A percentile compares a stretch with the other conserved stretches of the same genome.
These are phyloP conservation scores for Terfezia claveryi DNA, from an alignment of 495 filamentous ascomycete species.

Conservation along the genomic window DNA sequence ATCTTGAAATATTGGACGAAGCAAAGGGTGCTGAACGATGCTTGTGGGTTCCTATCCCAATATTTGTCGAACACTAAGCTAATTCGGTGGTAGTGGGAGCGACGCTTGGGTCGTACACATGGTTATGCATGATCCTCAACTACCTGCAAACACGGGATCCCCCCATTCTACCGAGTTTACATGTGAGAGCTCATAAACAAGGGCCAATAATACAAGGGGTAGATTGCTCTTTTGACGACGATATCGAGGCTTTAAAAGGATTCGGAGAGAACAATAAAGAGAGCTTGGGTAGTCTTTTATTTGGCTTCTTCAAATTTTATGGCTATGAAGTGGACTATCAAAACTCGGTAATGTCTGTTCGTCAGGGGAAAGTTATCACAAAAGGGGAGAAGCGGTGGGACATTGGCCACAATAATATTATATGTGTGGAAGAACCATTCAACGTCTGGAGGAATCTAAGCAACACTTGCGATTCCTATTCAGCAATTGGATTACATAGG, in stretches of 20 bases:
- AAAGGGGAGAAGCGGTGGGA: conserved; percentile 77
- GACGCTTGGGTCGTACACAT: conserved; percentile 95
- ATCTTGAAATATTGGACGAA: conserved; percentile 94
- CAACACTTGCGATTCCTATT: conserved; percentile 87
- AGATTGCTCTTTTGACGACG: conserved; percentile 61
- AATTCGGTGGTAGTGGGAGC: conserved; percentile 51
- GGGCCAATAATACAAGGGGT: conserved; percentile 35
- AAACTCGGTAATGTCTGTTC: conserved; percentile 60
- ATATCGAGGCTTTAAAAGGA: conserved; percentile 45
- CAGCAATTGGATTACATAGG: conserved; percentile 70
- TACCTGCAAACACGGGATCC: conserved; percentile 82
- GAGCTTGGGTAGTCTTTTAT: conserved; percentile 58
- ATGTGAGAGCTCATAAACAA: conserved; percentile 48
- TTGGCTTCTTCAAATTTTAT: conserved; percentile 86
- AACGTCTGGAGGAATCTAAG: conserved; percentile 82
- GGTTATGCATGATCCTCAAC: conserved; percentile 96
- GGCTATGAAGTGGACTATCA: conserved; percentile 85
- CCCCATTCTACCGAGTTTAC: conserved; percentile 69
- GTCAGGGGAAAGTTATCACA: conserved; percentile 59
- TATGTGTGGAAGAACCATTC: conserved; percentile 95
- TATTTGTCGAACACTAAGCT: conserved; percentile 2
- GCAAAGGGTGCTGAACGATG: conserved; percentile 77
- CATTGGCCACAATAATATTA: conserved; percentile 45
- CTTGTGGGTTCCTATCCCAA: conserved; percentile 37
- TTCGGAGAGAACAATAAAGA: conserved; percentile 69